Conservation (phyloP, 2,329 filamentous ascomycete species). For the Neofusicoccum sp. region DNA sequence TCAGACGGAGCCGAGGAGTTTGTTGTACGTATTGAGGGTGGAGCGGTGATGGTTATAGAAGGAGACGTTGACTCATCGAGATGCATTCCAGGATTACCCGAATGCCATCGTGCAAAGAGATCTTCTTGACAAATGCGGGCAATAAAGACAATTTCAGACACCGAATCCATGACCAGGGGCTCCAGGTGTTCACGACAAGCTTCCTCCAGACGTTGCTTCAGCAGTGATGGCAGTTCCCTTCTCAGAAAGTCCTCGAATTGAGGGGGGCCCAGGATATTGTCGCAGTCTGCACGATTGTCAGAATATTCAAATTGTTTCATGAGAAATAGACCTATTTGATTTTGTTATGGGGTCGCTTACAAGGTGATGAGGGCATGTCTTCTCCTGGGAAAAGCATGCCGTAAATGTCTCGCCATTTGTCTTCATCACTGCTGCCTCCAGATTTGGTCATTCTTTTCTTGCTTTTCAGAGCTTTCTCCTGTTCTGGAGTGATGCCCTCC, state of each 20-base stretch:
- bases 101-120: too few relatives aligned
- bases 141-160: too few relatives aligned
- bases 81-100: too few relatives aligned
- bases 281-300: background rate
- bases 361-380: background rate
- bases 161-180: too few relatives aligned
- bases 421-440: background rate
- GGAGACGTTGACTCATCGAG: too few relatives aligned
- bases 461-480: constrained; percentile 11
- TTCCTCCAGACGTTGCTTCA: background rate
- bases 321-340: too few relatives aligned
- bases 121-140: too few relatives aligned
- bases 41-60: too few relatives aligned
- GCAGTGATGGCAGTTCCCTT: background rate
- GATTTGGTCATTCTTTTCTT: background rate
- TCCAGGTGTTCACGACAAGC: too few relatives aligned
- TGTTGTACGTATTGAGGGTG: too few relatives aligned
- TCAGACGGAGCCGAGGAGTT: too few relatives aligned
- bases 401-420: background rate
- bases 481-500: background rate
- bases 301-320: too few relatives aligned
- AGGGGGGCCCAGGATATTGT: background rate
- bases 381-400: background rate
- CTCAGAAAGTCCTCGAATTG: background rate
- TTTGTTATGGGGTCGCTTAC: background rate